phyloP scores from a whole-genome alignment of 345 rosid species.

The Eucalyptus tenuipes region DNA sequence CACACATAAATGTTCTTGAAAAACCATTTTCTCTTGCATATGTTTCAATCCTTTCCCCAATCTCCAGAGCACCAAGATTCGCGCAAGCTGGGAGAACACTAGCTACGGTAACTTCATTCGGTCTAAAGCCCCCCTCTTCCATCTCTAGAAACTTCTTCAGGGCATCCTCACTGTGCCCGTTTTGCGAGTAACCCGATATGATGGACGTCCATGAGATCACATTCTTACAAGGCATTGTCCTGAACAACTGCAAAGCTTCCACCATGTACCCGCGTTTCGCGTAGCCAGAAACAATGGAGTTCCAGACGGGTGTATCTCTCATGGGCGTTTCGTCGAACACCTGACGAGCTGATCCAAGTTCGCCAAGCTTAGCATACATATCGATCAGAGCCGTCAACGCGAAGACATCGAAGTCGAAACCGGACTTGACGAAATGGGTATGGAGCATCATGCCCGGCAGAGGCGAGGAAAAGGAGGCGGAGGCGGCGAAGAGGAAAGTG shows the following conservation, averaged over 20 bases:
- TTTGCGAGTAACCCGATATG: slow-evolving; percentile 65
- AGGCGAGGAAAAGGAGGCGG: slow-evolving; percentile 22
- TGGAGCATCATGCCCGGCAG: slow-evolving; percentile 27
- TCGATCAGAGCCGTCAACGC: slow-evolving; percentile 48
- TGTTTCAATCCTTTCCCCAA: slow-evolving; percentile 53
- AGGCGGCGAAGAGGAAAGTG: slow-evolving; percentile 46
- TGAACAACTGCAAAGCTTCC: slow-evolving; percentile 39
- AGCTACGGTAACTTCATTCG: slow-evolving; percentile 60
- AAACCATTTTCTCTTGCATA: slow-evolving; percentile 56
- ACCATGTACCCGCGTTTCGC: slow-evolving; percentile 45
- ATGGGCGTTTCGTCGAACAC: slow-evolving; percentile 54
- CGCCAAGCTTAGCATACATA: slow-evolving; percentile 45
- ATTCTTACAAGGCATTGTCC: slow-evolving; percentile 44
- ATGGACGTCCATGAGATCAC: slow-evolving; percentile 74
- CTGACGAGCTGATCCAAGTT: slow-evolving; percentile 19
- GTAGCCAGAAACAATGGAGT: slow-evolving; percentile 54
- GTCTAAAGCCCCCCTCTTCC: slow-evolving; percentile 47
- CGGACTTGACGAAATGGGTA: slow-evolving; percentile 40
- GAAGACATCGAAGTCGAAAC: slow-evolving; percentile 38
- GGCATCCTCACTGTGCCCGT: slow-evolving; percentile 41
- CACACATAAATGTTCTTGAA: slow-evolving; percentile 45
- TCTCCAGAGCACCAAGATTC: slow-evolving; percentile 48
- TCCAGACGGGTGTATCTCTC: slow-evolving; percentile 56
- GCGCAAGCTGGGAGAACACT: slow-evolving; percentile 78
- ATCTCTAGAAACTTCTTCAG: slow-evolving; percentile 44